phyloP scores from a whole-genome alignment of 768 basidiomycete species.

The Auriculariales sp. region DNA sequence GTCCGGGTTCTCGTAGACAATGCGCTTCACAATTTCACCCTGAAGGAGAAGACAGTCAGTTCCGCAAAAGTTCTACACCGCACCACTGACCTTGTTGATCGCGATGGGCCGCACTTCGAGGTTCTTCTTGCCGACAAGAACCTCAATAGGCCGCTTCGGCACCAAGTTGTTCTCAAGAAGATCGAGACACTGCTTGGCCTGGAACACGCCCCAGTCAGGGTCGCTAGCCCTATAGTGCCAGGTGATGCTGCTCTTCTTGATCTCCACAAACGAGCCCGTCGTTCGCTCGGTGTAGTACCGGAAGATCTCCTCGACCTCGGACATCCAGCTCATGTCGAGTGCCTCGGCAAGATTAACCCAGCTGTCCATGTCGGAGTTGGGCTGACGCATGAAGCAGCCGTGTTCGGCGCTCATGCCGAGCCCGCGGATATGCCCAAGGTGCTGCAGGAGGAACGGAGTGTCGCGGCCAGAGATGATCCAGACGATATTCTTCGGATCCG shows the following conservation, averaged over 20 bases:
- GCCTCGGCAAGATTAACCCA: constrained; percentile 87
- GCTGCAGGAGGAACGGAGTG: constrained; percentile 78
- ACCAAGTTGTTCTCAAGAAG: constrained; percentile 88
- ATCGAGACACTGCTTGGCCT: constrained; percentile 97
- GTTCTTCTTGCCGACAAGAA: constrained; percentile 96
- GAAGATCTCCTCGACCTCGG: constrained; percentile 90
- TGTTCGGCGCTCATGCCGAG: constrained; percentile 95
- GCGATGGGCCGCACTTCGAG: constrained; percentile 91
- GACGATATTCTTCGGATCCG: constrained; percentile 80
- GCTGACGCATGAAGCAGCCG: constrained; percentile 77
- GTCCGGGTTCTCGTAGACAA: constrained; percentile 85
- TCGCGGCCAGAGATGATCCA: constrained; percentile 98
- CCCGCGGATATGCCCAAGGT: constrained; percentile 68
- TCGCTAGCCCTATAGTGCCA: constrained; percentile 94
- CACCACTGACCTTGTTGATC: constrained; percentile 61
- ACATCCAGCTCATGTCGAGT: constrained; percentile 97
- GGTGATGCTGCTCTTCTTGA: constrained; percentile 94
- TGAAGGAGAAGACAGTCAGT: constrained; percentile 8
- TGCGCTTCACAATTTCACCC: constrained; percentile 94
- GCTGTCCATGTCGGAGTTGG: constrained; percentile 34
- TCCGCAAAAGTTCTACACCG: not conserved
- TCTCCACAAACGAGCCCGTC: constrained; percentile 91
- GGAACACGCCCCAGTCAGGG: constrained; percentile 93
- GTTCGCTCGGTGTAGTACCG: constrained; percentile 94
- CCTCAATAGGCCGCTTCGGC: constrained; percentile 89